Evolutionary conservation across 208 protist species (phyloP), one percentile per base, ranked within the genome.

Genomic region (Angomonas desouzai): DNA sequence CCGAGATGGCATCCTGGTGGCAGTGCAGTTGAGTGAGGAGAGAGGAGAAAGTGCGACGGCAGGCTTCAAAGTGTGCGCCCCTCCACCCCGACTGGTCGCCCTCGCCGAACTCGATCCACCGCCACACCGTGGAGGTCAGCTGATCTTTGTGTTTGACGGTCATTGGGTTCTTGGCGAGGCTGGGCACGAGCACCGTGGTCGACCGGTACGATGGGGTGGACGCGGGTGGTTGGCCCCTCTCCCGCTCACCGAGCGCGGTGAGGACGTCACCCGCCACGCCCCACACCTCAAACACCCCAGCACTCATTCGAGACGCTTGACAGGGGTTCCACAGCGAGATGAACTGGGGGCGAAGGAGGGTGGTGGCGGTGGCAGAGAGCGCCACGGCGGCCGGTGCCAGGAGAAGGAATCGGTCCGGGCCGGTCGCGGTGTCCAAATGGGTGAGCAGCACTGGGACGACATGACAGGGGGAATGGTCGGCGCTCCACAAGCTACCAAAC

Each of bases 221-320:
- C 9, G 20, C 20, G 9, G 10, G 18, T 3, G 6, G 45, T 23
- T 51, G 45, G n/a, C 6, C 20, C 18, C 20, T 60, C 29, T 29
- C 18, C 13, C 30, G 13, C 55, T 34, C 6, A 27, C n/a, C n/a
- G n/a, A n/a, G n/a, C n/a, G n/a, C n/a, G n/a, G 36, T 40, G 36
- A 6, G 36, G 6, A 51, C 20, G 45, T 6, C 55, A 43, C 30
- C 40, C 2, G 22, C 56, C 29, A 58, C 47, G 48, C 66, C 58
- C 87, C 87, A 93, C 48, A 67, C 66, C 71, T 93, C 87, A 34
- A 84, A 81, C 38, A 82, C 22, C 13, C 76, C 84, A 6, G 74
- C 72, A 23, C 33, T 30, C 6, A 38, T 23, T 0, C 30, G 16
- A 32, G 23, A 48, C 2, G 34, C 30, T 11, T 61, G 55, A 38